phyloP scores from a whole-genome alignment of 192 early-diverging fungal species.

The Entrophospora sp. region DNA sequence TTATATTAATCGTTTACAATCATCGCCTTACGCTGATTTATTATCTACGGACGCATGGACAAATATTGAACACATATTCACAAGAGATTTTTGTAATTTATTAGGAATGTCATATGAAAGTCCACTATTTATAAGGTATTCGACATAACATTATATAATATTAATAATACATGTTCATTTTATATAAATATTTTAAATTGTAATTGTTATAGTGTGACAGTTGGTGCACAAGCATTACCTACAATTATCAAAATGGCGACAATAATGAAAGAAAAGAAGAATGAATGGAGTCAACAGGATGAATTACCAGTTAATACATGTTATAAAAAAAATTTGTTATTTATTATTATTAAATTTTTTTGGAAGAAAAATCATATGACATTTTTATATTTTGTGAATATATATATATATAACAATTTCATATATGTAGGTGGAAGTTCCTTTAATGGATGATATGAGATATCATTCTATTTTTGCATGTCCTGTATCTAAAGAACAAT shows the following conservation, averaged over 20 bases:
- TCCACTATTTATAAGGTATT: constrained; percentile 61
- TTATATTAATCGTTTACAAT: constrained; percentile 22
- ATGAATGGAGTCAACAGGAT: constrained; percentile 85
- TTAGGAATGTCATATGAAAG: constrained; percentile 62
- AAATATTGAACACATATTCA: constrained; percentile 60
- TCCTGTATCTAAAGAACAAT: constrained; percentile 94
- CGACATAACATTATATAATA: constrained; percentile 26
- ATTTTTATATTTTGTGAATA: too few species aligned
- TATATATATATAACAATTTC: not conserved
- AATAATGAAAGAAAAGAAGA: constrained; percentile 76
- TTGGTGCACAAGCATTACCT: constrained; percentile 85
- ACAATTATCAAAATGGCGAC: constrained; percentile 84
- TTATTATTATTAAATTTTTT: not conserved
- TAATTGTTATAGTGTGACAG: constrained; percentile 40
- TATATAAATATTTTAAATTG: not conserved
- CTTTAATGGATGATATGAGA: constrained; percentile 71
- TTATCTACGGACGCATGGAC: constrained; percentile 30
- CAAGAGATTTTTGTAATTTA: constrained; percentile 69
- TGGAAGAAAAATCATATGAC: too few species aligned
- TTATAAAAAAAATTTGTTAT: not conserved
- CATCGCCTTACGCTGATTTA: constrained; percentile 40
- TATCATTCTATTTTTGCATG: constrained; percentile 97
- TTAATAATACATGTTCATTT: constrained; percentile 3
- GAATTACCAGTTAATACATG: constrained; percentile 67
- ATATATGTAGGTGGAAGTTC: constrained; percentile 65